These are phyloP conservation scores for Apophysomyces trapeziformis DNA, from an alignment of 371 early-diverging fungal genomes.

Conservation along the genomic window DNA sequence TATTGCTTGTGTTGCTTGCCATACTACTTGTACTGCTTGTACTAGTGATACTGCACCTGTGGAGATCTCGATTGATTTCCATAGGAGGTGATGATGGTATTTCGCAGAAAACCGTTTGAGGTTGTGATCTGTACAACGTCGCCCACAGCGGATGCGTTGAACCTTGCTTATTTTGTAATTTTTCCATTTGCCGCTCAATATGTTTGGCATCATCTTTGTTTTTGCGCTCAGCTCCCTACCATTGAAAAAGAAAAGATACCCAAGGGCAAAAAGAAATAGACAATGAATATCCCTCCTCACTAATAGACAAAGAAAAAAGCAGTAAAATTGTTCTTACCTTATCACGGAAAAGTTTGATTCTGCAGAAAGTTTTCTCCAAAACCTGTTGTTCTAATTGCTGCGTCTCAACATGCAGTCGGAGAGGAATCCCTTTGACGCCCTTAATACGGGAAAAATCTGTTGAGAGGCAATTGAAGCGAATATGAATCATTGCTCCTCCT, in stretches of 20 bases:
- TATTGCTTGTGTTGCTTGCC: neutral
- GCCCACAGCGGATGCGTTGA: constrained; percentile 48
- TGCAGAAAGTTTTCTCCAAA: constrained; percentile 40
- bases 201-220: constrained; percentile 66
- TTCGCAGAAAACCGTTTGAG: constrained; percentile 37
- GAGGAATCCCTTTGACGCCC: constrained; percentile 58
- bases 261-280: no score
- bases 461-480: constrained; percentile 55
- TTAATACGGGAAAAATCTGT: constrained; percentile 58
- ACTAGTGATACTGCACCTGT: constrained; percentile 4
- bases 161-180: constrained; percentile 47
- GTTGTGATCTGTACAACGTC: constrained; percentile 36
- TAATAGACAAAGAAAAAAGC: neutral
- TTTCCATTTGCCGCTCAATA: constrained; percentile 60
- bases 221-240: constrained; percentile 64
- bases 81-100: constrained; percentile 19
- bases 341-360: constrained; percentile 57
- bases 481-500: constrained; percentile 41
- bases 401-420: constrained; percentile 49
- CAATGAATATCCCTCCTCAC: no score
- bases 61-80: neutral
- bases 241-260: neutral
- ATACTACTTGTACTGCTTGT: neutral
- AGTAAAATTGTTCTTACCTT: constrained; percentile 30
- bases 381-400: constrained; percentile 14